A percentile compares a stretch with the other conserved stretches of the same genome.
These are phyloP conservation scores for Tylopilus subfusipes DNA, from an alignment of 768 basidiomycete genomes.

Conservation along the genomic window DNA sequence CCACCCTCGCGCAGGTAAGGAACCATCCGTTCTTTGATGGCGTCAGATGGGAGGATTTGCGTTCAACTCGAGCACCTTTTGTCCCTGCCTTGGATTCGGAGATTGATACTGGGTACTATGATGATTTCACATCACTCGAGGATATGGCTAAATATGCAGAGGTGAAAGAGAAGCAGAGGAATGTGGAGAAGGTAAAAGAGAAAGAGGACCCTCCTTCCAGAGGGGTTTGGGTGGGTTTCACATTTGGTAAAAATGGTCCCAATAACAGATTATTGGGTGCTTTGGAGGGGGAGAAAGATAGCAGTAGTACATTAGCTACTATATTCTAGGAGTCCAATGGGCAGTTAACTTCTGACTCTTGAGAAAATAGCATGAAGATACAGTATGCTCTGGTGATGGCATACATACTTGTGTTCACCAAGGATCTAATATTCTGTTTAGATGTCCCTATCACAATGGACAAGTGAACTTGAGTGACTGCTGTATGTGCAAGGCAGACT, in stretches of 20 bases:
- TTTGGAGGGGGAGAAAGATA: conserved; percentile 40
- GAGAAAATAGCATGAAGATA: no score
- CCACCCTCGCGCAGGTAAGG: conserved; percentile 69
- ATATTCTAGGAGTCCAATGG: conserved; percentile 62
- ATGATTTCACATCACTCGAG: conserved; percentile 81
- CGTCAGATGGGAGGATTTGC: conserved; percentile 75
- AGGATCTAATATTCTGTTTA: no score
- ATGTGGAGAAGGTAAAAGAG: conserved; percentile 90
- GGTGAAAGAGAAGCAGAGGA: conserved; percentile 93
- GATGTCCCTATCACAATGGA: no score
- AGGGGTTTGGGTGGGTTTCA: conserved; percentile 90
- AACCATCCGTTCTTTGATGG: conserved; percentile 79
- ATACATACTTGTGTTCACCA: no score
- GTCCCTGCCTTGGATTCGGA: conserved; percentile 94
- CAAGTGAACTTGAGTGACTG: no score
- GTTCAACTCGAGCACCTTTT: conserved; percentile 78
- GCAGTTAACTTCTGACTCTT: no score
- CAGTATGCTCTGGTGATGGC: no score
- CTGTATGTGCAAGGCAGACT: no score
- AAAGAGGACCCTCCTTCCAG: conserved; percentile 69
- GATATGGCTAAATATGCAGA: conserved; percentile 99
- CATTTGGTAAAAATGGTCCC: conserved; percentile 85
- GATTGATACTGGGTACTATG: conserved; percentile 92
- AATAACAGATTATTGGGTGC: conserved; percentile 35
- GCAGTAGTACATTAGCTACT: conserved; percentile 49